Conservation (phyloP, 129 eudicot species). For the Escallonia herrerae region DNA sequence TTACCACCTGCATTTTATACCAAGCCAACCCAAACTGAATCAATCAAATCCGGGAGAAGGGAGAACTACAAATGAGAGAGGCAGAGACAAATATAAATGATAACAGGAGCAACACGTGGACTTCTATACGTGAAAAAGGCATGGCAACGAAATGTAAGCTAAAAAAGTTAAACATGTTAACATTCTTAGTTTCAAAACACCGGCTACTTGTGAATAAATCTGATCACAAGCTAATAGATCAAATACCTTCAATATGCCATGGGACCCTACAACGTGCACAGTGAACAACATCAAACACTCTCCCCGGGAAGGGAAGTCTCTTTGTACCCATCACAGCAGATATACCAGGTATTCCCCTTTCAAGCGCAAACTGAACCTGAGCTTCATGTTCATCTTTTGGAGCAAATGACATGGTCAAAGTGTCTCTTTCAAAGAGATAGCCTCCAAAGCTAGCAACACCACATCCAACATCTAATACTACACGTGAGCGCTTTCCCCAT, state of each 20-base stretch:
- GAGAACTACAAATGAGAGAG: not conserved
- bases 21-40: not conserved
- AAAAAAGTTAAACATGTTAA: too few species aligned
- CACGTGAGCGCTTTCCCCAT: conserved; percentile 62
- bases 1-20: conserved; percentile 40
- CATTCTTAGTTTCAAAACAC: not conserved
- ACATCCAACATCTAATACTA: conserved; percentile 54
- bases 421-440: conserved; percentile 44
- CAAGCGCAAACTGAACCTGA: conserved; percentile 58
- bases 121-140: too few species aligned
- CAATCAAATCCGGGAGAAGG: not conserved
- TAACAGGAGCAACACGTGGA: too few species aligned
- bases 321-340: conserved; percentile 59
- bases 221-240: not conserved
- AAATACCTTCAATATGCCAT: conserved; percentile 54
- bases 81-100: too few species aligned
- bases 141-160: too few species aligned
- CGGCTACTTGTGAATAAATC: not conserved
- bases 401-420: conserved; percentile 50
- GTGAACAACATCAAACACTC: conserved; percentile 41
- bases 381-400: conserved; percentile 68
- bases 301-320: conserved; percentile 58
- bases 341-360: conserved; percentile 59
- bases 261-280: conserved; percentile 69
- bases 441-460: conserved; percentile 68